Evolutionary conservation across 2,329 filamentous ascomycete genomes (phyloP).

Genomic region (Botryosphaeria agaves): DNA sequence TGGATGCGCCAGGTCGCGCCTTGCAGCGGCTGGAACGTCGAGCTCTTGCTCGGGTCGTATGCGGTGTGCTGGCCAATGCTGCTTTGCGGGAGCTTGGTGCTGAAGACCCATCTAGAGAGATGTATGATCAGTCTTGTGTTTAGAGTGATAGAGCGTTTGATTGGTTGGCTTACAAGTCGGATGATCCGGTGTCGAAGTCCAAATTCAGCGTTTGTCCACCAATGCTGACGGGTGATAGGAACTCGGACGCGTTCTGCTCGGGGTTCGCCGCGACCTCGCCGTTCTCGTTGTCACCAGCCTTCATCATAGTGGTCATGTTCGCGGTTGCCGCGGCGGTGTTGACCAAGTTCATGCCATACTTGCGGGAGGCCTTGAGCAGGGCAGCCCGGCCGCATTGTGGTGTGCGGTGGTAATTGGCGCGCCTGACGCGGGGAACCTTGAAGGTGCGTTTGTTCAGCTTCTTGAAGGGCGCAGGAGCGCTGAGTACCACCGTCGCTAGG

Average conservation of each 20-base stretch:
- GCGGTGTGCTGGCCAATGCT: conserved; percentile 36
- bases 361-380: conserved; percentile 22
- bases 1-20: conserved; percentile 40
- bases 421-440: too few species aligned
- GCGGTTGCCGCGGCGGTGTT: conserved; percentile 10
- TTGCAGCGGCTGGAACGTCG: conserved; percentile 3
- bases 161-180: conserved; percentile 40
- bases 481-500: too few species aligned
- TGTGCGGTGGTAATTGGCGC: too few species aligned
- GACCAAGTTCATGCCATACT: conserved; percentile 15
- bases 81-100: conserved; percentile 33
- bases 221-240: conserved; percentile 38
- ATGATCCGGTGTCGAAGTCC: conserved; percentile 54
- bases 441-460: too few species aligned
- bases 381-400: too few species aligned
- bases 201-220: conserved; percentile 47
- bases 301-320: conserved; percentile 12
- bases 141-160: too few species aligned
- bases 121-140: too few species aligned
- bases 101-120: conserved; percentile 63
- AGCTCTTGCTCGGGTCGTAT: conserved; percentile 42
- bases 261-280: conserved; percentile 23
- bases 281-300: too few species aligned
- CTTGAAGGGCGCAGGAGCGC: too few species aligned
- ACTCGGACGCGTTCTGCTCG: conserved; percentile 18